phyloP scores from a whole-genome alignment of 768 basidiomycete species.

The Suillus spraguei region DNA sequence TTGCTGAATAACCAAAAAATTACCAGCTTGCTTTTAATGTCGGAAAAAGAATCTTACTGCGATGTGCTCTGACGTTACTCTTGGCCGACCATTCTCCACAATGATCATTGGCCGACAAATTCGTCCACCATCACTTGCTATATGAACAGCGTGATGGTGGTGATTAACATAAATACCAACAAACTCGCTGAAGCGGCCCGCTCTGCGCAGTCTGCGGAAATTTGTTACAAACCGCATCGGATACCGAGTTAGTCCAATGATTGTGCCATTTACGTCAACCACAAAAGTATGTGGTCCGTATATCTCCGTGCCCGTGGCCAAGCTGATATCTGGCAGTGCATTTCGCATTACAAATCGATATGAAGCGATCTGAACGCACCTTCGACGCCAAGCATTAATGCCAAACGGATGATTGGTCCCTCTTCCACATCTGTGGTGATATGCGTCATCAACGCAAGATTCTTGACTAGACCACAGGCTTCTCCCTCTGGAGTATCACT shows the following conservation, averaged over 20 bases:
- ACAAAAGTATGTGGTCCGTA: conserved; percentile 92
- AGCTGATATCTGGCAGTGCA: conserved; percentile 72
- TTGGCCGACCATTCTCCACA: conserved; percentile 78
- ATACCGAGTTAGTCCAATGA: conserved; percentile 89
- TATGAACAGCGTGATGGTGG: conserved; percentile 92
- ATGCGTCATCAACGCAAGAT: conserved; percentile 98
- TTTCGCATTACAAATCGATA: conserved; percentile 15
- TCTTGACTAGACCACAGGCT: conserved; percentile 98
- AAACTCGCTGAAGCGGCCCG: conserved; percentile 92
- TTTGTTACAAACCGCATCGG: conserved; percentile 85
- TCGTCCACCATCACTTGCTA: conserved; percentile 95
- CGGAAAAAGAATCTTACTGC: conserved; percentile 47
- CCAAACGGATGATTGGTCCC: conserved; percentile 85
- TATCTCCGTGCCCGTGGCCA: conserved; percentile 93
- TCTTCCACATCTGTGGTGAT: conserved; percentile 99
- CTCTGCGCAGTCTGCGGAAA: conserved; percentile 91
- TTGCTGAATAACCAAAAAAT: conserved; percentile 45
- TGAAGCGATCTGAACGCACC: conserved; percentile 48
- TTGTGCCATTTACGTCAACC: conserved; percentile 95
- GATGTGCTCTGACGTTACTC: conserved; percentile 82
- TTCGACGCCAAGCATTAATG: conserved; percentile 97
- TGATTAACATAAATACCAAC: conserved; percentile 96
- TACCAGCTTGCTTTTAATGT: conserved; percentile 10
- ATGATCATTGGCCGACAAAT: conserved; percentile 99
- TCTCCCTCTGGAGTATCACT: conserved; percentile 99